Evolutionary conservation across 2,329 filamentous ascomycete genomes (phyloP), one percentile per base, ranked within the genome.

Genomic region (Diplocarpon mali): DNA sequence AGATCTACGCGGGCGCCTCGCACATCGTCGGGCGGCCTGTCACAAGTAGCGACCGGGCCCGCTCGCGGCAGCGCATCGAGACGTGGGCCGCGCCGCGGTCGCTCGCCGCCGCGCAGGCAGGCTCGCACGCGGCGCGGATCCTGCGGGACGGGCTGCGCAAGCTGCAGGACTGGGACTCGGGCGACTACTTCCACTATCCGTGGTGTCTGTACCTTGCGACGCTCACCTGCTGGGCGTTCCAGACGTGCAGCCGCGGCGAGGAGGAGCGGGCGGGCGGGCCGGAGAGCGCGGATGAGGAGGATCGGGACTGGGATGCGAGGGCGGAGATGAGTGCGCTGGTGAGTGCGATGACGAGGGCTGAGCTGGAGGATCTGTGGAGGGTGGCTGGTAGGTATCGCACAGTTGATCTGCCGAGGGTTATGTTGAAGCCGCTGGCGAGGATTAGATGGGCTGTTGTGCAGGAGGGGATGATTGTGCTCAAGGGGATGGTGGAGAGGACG

Each of bases 121-220:
- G n/a, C n/a, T n/a, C n/a, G n/a, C n/a, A n/a, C n/a, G n/a, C n/a
- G n/a, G n/a, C n/a, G n/a, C n/a, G n/a, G n/a, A n/a, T n/a, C n/a
- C n/a, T n/a, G n/a, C n/a, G n/a, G n/a, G 70, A 73, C 20, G 69
- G 71, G 0, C 65, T 71, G 8, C 60, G 66, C 29, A 66, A 68
- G 20, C 60, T 77, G 2, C 65, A 71, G 11, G 68, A 73, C 30
- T 70, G 68, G 46, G 71, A 74, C 15, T 66, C 69, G 2, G 69
- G 69, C 35, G 69, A 73, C 35, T 61, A 73, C 0, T 79, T 79
- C 55, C 75, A 80, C 53, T 74, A 78, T 14, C 73, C 75, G 0
- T 80, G 76, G 77, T 75, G 72, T 49, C 56, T 80, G 11, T 80
- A 79, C 52, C 62, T 81, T 1, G 73, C 73, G 0, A 76, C 75